These are phyloP conservation scores for Mortierella alpina DNA, from an alignment of 192 early-diverging fungal genomes.

Conservation along the genomic window DNA sequence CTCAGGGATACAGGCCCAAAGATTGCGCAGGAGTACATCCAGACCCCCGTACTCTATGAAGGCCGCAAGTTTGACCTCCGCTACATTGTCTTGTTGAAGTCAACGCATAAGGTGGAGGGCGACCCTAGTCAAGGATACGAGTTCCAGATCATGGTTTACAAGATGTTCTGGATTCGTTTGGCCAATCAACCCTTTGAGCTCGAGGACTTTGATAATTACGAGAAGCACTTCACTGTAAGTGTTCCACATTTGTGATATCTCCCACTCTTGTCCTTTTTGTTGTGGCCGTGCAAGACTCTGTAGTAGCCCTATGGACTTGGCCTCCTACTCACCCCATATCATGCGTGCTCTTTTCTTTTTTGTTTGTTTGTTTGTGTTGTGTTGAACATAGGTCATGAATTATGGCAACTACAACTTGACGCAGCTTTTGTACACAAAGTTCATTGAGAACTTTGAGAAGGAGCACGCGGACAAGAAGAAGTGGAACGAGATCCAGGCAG, in stretches of 20 bases:
- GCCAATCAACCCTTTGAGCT: constrained; percentile 55
- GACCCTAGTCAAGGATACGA: constrained; percentile 49
- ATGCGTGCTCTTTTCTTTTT: neutral
- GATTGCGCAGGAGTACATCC: constrained; percentile 58
- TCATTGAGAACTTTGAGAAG: constrained; percentile 63
- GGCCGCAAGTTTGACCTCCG: constrained; percentile 63
- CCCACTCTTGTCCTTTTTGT: constrained; percentile 7
- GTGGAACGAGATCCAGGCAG: constrained; percentile 55
- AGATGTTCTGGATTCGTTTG: constrained; percentile 64
- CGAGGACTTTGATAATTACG: constrained; percentile 58
- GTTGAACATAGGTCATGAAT: constrained; percentile 52
- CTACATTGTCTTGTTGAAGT: constrained; percentile 59
- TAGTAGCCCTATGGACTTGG: neutral
- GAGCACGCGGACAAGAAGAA: constrained; percentile 51
- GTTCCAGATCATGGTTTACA: constrained; percentile 57
- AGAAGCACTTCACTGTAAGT: constrained; percentile 58
- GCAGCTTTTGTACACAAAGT: constrained; percentile 56
- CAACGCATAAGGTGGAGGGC: constrained; percentile 36
- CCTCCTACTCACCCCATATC: neutral
- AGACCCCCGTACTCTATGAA: constrained; percentile 59
- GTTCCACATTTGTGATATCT: neutral
- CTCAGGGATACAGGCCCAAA: constrained; percentile 57
- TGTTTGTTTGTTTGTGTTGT: neutral
- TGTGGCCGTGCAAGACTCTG: neutral
- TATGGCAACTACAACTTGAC: constrained; percentile 61